Base-by-base conservation (phyloP, 2,329 filamentous ascomycete species). In the Zalaria sp. region DNA sequence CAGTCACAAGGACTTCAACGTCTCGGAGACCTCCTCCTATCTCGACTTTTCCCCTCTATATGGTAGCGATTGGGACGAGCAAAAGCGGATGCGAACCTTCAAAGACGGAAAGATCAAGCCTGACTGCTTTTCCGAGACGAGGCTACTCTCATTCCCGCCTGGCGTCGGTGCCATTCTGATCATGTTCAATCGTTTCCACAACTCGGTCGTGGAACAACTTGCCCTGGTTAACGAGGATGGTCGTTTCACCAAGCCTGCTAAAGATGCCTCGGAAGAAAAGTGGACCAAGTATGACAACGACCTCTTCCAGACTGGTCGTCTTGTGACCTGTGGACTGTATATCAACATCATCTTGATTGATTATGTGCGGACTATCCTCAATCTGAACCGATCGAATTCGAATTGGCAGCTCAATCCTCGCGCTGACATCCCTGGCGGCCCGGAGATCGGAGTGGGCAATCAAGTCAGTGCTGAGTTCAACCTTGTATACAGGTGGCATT, bases 151-250 rank as follows among this genome's bases (percentile, higher is more conserved):
- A 3, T 79, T 83, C 43, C 81, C 81, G 3, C 74, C 78, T 0
- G 81, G 80, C 26, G 77, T 82, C n/a, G 75, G 75, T 35, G 72
- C 73, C 7, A 61, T 83, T 48, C 57, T 85, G 32, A 75, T 84
- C 48, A 73, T 82, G 62, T 84, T 81, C 65, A 73, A 72, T 44
- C 63, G 67, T 25, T 93, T 93, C 62, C 89, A 95, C 62, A 95
- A 96, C 61, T 73, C 91, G 49, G 76, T 87, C 0, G 87, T 83
- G 1, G 73, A 78, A 41, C 81, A 89, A 46, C 66, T 95, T 11
- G 83, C 83, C 0, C 65, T 72, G n/a, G 89, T 95, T 60, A 94
- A 95, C 53, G 88, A 95, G 52, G 75, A 77, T 36, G 79, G 77
- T 10, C 75, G 83, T 25, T 95, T 94, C 61, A 74, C 71, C 0